phyloP scores from a whole-genome alignment of 1,284 basidiomycete genomes.

The Puccinia coronata region DNA sequence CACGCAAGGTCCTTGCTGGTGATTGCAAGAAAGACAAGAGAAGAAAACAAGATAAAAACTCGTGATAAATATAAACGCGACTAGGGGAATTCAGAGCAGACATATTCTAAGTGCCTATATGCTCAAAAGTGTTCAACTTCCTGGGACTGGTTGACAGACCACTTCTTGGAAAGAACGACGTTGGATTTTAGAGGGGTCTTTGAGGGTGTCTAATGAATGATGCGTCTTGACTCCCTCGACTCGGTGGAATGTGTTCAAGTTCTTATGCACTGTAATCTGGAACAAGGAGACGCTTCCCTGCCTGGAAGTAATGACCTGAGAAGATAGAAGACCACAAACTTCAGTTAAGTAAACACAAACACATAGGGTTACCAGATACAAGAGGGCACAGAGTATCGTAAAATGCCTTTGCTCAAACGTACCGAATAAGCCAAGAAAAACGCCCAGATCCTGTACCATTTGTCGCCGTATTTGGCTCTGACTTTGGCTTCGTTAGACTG shows the following conservation, averaged over 20 bases:
- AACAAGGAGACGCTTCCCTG: slow-evolving; percentile 86
- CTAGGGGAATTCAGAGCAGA: not conserved
- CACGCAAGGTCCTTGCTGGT: not conserved
- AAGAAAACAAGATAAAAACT: slow-evolving; percentile 1
- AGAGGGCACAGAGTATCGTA: not conserved
- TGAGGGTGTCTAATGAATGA: slow-evolving; percentile 49
- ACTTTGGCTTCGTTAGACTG: slow-evolving; percentile 73
- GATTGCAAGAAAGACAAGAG: not conserved
- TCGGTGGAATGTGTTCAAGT: slow-evolving; percentile 90
- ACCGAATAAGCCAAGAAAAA: slow-evolving; percentile 53
- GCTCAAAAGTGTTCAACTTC: not conserved
- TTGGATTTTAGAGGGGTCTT: slow-evolving; percentile 12
- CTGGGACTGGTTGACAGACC: slow-evolving; percentile 19
- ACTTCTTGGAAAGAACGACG: slow-evolving; percentile 16
- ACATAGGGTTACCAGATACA: not conserved
- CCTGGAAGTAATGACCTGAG: slow-evolving; percentile 61
- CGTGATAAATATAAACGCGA: not conserved
- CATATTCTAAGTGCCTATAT: not conserved
- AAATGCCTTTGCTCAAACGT: slow-evolving; percentile 71
- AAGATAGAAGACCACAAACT: slow-evolving; percentile 20
- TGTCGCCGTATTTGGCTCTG: slow-evolving; percentile 82
- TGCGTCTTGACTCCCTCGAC: slow-evolving; percentile 61
- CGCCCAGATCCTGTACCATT: slow-evolving; percentile 61
- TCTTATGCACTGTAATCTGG: slow-evolving; percentile 96
- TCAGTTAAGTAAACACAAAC: not conserved